A percentile compares a stretch with the other conserved stretches of the same genome.
Conservation (phyloP, 2,329 filamentous ascomycete species). For the Cercospora sesami region DNA sequence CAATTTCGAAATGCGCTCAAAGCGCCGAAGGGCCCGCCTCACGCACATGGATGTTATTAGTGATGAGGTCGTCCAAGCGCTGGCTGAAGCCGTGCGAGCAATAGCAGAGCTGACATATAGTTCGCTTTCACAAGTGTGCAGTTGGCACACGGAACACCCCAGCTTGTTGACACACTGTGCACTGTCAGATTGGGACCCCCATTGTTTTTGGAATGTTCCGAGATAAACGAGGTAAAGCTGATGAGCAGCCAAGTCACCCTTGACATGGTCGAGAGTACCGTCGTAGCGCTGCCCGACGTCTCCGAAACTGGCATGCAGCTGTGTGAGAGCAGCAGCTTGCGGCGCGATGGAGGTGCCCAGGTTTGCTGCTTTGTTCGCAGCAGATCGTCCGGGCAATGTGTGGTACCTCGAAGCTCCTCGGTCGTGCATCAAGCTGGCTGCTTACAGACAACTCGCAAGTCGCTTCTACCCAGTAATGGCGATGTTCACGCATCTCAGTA, state of each 20-base stretch:
- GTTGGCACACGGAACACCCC: background rate
- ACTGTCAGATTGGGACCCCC: background rate
- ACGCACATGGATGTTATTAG: background rate
- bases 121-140: background rate
- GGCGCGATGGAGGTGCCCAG: background rate
- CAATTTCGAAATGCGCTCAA: background rate
- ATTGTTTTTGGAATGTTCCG: background rate
- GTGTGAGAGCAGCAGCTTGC: background rate
- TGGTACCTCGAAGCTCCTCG: background rate
- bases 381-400: background rate
- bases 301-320: background rate
- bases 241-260: background rate
- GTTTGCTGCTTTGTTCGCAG: background rate
- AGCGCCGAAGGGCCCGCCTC: background rate
- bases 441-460: background rate
- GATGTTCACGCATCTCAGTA: background rate
- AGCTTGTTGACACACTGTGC: background rate
- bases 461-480: background rate
- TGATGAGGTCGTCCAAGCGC: background rate
- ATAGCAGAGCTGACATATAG: conserved; percentile 9
- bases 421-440: background rate
- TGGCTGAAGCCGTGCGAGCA: background rate
- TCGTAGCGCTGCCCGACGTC: background rate
- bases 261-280: background rate
- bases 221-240: background rate